Conservation (phyloP, 768 basidiomycete species). For the Lactarius trivialis region DNA sequence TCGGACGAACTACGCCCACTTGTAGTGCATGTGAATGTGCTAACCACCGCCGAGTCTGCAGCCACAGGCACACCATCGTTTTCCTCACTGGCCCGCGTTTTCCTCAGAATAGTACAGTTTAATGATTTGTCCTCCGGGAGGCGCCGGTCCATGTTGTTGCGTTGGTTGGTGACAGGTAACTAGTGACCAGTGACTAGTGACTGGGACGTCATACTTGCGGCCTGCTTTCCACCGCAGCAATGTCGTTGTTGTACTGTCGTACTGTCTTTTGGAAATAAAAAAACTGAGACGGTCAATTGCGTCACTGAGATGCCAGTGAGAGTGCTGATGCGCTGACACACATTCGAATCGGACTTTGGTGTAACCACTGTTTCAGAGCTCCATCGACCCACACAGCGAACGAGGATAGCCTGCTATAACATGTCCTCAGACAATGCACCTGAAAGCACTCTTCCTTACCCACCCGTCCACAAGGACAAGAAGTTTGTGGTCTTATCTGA, state of each 20-base stretch:
- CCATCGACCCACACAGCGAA: neutral
- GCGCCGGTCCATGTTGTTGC: neutral
- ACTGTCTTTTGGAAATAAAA: neutral
- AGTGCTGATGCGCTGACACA: too few species aligned
- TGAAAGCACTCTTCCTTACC: constrained; percentile 71
- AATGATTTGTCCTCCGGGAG: neutral
- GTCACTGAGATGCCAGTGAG: neutral
- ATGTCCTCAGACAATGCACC: constrained; percentile 31
- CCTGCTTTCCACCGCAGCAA: neutral
- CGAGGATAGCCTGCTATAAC: neutral
- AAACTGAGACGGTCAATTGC: neutral
- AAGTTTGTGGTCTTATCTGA: constrained; percentile 84
- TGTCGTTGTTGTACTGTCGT: neutral
- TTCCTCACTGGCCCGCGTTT: too few species aligned
- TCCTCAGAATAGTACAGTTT: too few species aligned
- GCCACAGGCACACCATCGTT: neutral
- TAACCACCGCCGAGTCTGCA: too few species aligned
- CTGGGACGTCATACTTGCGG: neutral
- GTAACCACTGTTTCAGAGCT: neutral
- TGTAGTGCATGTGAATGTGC: neutral
- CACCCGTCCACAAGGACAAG: constrained; percentile 72
- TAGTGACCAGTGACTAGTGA: too few species aligned
- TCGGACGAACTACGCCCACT: neutral
- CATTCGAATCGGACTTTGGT: neutral
- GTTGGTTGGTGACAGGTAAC: too few species aligned